Base-by-base conservation (phyloP, 306 rosid species). In the Vicia sativa region DNA sequence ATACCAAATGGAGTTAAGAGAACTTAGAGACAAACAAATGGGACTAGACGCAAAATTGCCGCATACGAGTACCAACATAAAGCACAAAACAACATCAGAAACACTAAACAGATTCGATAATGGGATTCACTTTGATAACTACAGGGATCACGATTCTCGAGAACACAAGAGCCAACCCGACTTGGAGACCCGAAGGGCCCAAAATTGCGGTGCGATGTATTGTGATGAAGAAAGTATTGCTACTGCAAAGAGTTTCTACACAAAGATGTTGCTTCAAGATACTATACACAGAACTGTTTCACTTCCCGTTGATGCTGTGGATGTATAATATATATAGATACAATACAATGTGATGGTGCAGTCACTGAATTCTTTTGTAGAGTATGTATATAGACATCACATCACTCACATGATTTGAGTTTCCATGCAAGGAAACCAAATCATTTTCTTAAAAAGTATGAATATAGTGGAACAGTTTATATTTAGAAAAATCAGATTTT, bases 271-370 rank as follows among this genome's bases (percentile, higher is more conserved):
- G 58, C 83, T 86, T 71, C 87, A 84, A 11, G 81, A 65, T 57
- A 72, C 88, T 42, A 80, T 85, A 70, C 88, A 85, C 62, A 80
- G 97, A 70, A 65, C 96, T 67, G 82, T 82, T 72, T 85, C 96
- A 18, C 90, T 92, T 41, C 95, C 96, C 7, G 89, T 87, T 78
- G 95, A 87, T 82, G 95, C 95, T 67, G 86, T 87, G 75, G 78
- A 85, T 85, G 23, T 80, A 64, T 87, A 81, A 80, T 71, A 73
- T 43, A 59, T 80, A 78, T 73, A 78, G 70, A 67, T 76, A 43
- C 5, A 5, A 25, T 54, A 54, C 35, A 53, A 23, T 52, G 62
- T 42, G 74, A 34, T 42, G 74, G 68, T 82, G 70, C 69, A 44
- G 63, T 69, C 16, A 11, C 49, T 77, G 67, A 48, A 76, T 82